Base-by-base conservation (phyloP, 2,329 filamentous ascomycete genomes). In the Cryphonectria radicalis region DNA sequence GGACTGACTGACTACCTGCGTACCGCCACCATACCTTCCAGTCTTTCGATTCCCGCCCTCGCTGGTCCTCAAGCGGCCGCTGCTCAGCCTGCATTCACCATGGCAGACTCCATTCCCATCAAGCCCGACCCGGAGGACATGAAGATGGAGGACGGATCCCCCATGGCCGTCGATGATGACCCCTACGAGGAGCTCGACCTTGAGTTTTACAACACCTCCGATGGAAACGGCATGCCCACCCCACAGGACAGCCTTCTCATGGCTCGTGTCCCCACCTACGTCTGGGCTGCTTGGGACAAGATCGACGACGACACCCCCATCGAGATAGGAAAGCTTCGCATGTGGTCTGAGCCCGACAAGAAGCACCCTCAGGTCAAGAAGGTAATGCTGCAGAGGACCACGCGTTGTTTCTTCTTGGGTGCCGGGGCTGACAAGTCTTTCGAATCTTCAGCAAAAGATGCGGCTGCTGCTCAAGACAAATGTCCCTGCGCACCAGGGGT, bases 291-390 rank as follows among this genome's bases (percentile, higher is more conserved):
- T 62, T 97, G 94, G 93, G 82, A 84, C 71, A 86, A 90, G 75
- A 82, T 97, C 19, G 91, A 93, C 76, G 92, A 95, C 74, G 91
- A 97, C 75, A 91, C 92, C 70, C 92, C 95, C 81, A 92, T 97
- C 74, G 88, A 92, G 79, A 89, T 97, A 74, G 94, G 94, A 62
- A 95, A 90, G 42, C 85, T 97, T 77, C 85, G 88, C 69, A 87
- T 86, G 73, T 90, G 87, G 86, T 82, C 80, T 70, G 85, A 87
- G 74, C 78, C 78, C 60, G 87, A 86, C n/a, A 72, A 72, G 65
- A 73, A 70, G 70, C 66, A 64, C 53, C 50, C 50, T 14, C 62
- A 59, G 42, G 63, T 25, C 66, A 55, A 67, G 67, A 65, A 60
- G 59, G 66, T 40, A 28, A 19, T 14, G 11, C 37, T 14, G 19